phyloP scores from a whole-genome alignment of 2,329 filamentous ascomycete species.

The Pseudogymnoascus sp. region DNA sequence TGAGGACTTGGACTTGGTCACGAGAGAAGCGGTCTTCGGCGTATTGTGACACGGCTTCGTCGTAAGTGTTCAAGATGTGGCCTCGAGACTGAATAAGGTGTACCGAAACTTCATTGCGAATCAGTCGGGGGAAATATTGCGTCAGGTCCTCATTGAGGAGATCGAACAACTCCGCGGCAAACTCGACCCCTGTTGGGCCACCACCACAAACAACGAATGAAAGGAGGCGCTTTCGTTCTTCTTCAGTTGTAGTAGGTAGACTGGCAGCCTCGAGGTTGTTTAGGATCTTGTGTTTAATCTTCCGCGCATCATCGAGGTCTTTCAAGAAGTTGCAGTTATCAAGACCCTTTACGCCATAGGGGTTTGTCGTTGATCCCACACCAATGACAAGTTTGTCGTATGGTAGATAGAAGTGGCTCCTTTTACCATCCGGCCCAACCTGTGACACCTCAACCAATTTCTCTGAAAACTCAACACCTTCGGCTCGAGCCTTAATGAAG shows the following conservation, averaged over 20 bases:
- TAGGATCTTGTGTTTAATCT: slow-evolving; percentile 81
- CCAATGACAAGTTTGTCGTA: slow-evolving; percentile 95
- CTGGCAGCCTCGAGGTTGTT: slow-evolving; percentile 85
- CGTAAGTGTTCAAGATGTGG: slow-evolving; percentile 97
- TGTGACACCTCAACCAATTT: slow-evolving; percentile 86
- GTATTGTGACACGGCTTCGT: slow-evolving; percentile 86
- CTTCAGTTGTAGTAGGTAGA: slow-evolving; percentile 83
- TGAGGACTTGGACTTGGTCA: slow-evolving; percentile 84
- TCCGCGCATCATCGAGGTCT: slow-evolving; percentile 82
- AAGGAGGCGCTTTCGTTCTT: slow-evolving; percentile 76
- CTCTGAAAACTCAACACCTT: slow-evolving; percentile 84
- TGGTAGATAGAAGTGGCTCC: slow-evolving; percentile 80
- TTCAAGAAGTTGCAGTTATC: slow-evolving; percentile 94
- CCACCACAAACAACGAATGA: slow-evolving; percentile 96
- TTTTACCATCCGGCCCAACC: slow-evolving; percentile 59
- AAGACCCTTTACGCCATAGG: slow-evolving; percentile 89
- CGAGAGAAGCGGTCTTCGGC: slow-evolving; percentile 86
- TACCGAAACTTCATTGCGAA: slow-evolving; percentile 97
- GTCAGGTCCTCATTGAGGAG: slow-evolving; percentile 91
- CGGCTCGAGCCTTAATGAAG: slow-evolving; percentile 79
- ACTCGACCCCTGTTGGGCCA: slow-evolving; percentile 93
- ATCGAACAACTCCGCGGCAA: slow-evolving; percentile 92
- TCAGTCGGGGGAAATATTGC: slow-evolving; percentile 71
- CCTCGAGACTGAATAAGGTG: slow-evolving; percentile 91
- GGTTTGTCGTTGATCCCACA: slow-evolving; percentile 86